phyloP scores from a whole-genome alignment of 2,329 filamentous ascomycete species.

The Fusarium chuoi region DNA sequence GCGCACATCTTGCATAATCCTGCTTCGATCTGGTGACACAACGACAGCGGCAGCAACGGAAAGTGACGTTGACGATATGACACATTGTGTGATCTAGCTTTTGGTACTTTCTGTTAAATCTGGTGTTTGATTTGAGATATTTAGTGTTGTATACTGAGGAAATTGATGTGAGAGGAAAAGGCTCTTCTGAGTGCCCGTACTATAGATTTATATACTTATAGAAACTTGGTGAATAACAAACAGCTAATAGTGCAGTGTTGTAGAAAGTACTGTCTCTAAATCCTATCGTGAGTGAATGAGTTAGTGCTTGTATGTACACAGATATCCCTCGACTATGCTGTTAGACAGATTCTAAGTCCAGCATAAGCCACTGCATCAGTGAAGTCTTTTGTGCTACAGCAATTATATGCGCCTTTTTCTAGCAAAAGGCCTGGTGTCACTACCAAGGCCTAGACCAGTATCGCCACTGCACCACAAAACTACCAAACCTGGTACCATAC shows the following conservation, averaged over 20 bases:
- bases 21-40: not conserved
- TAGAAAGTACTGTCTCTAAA: accelerated
- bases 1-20: not conserved
- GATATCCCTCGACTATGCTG: too few relatives aligned
- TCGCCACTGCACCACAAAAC: too few relatives aligned
- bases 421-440: accelerated
- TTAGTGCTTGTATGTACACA: accelerated
- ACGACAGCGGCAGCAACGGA: not conserved
- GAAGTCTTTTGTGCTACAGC: accelerated
- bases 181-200: accelerated
- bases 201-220: not conserved
- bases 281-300: not conserved
- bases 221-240: not conserved
- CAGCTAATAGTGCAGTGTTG: accelerated
- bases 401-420: too few relatives aligned
- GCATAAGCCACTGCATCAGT: not conserved
- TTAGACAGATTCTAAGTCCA: not conserved
- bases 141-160: not conserved
- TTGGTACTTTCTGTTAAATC: accelerated
- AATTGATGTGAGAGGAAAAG: not conserved
- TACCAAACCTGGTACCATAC: not conserved
- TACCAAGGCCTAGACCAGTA: too few relatives aligned
- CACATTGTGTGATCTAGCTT: not conserved
- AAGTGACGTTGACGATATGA: not conserved
- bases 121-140: not conserved